Evolutionary conservation across 176 grass and related monocot genomes (phyloP), one percentile per base, ranked within the genome.

Genomic region (Melocanna baccifera): DNA sequence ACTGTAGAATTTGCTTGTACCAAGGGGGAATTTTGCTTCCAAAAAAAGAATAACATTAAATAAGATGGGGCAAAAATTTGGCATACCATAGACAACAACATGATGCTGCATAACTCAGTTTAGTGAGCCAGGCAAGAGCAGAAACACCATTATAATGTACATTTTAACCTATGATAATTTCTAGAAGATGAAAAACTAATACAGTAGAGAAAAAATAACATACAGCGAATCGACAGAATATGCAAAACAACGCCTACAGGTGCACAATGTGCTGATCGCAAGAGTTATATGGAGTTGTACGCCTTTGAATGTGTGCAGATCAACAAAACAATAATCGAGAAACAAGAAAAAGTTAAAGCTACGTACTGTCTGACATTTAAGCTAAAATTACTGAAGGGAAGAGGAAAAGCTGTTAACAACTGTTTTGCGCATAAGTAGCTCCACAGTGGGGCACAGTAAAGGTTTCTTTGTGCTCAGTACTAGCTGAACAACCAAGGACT

Each of bases 31-130:
- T 62, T 56, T 59, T 62, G 39, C 41, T 56, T 72, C 29, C 6
- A 76, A 69, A 26, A 5, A 26, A 62, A n/a, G 11, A 62, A 62
- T 12, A 62, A 7, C n/a, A 25, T 25, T 59, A 23, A 23, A 59
- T 25, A 11, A 10, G 22, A 25, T 4, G 43, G 73, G 43, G 73
- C 78, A 76, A 62, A 76, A 18, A 63, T 83, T 63, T 53, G 45
- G 56, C 45, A 34, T 42, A 45, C 18, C 85, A 84, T 66, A 32
- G 13, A 75, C 71, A 52, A 76, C 71, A 51, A 12, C 61, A 55
- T 25, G 56, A 19, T 66, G 61, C 63, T 58, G 63, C 16, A 77
- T 46, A 52, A 18, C n/a, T 43, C 2, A 42, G 34, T 67, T 67
- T 18, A 85, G 23, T 62, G 23, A 28, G 58, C 58, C 62, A 77